These are phyloP conservation scores for Solanum habrochaites DNA, from an alignment of 257 asterid species.

Conservation along the genomic window DNA sequence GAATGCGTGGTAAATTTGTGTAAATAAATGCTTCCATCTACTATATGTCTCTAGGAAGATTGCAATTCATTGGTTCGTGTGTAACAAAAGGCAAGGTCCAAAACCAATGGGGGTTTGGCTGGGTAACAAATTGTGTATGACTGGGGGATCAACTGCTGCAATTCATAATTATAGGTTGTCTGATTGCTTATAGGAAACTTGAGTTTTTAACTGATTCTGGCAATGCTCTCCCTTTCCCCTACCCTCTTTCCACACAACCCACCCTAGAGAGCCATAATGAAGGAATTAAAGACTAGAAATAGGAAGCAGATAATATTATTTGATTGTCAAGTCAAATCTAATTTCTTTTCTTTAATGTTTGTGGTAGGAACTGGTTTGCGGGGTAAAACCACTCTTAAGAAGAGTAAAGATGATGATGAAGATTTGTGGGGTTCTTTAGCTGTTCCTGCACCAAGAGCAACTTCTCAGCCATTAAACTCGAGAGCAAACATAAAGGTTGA, in stretches of 20 bases:
- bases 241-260: background rate
- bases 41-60: background rate
- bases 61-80: background rate
- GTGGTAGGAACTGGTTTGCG: conserved; percentile 50
- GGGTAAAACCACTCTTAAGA: conserved; percentile 33
- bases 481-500: conserved; percentile 22
- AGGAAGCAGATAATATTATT: background rate
- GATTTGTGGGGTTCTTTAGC: conserved; percentile 54
- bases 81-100: background rate
- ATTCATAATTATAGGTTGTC: background rate
- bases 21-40: background rate
- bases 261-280: background rate
- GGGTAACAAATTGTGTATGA: background rate
- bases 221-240: background rate
- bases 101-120: background rate
- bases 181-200: background rate
- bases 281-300: background rate
- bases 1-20: background rate
- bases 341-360: conserved; percentile 2
- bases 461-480: conserved; percentile 19
- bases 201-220: background rate
- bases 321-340: background rate
- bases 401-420: conserved; percentile 41
- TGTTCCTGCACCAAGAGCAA: conserved; percentile 31
- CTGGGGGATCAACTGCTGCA: background rate